Evolutionary conservation across 2,329 filamentous ascomycete genomes (phyloP).

Genomic region (Claviceps paspali): DNA sequence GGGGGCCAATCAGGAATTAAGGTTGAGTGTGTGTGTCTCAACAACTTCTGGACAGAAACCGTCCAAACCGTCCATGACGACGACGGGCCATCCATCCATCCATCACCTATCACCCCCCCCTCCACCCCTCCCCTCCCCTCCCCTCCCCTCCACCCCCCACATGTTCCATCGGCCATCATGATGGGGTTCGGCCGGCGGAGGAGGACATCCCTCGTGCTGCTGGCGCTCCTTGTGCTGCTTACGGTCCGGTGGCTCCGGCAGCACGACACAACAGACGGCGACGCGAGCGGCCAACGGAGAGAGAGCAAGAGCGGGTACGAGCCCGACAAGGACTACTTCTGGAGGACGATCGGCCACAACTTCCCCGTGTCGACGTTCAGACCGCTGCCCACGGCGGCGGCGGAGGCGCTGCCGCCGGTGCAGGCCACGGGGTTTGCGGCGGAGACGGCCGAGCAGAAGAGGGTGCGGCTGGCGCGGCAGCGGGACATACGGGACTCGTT

Average conservation of each 20-base stretch:
- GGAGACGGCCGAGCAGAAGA: constrained; percentile 8
- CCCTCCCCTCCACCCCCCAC: too few relatives aligned
- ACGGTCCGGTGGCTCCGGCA: constrained; percentile 6
- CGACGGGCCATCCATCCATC: too few relatives aligned
- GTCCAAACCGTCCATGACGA: too few relatives aligned
- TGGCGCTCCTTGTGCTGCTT: constrained; percentile 4
- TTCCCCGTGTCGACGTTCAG: constrained; percentile 8
- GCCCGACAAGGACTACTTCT: constrained; percentile 8
- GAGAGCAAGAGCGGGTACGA: too few relatives aligned
- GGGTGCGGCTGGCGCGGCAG: constrained; percentile 19
- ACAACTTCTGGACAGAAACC: too few relatives aligned
- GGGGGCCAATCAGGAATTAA: too few relatives aligned
- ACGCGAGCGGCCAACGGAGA: too few relatives aligned
- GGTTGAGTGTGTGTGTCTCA: too few relatives aligned
- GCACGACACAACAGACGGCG: too few relatives aligned
- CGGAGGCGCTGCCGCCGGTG: constrained; percentile 4
- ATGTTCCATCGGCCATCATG: constrained; percentile 3
- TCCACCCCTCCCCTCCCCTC: too few relatives aligned
- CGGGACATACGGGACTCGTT: constrained; percentile 28
- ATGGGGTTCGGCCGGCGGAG: constrained; percentile 5
- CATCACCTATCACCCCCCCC: neutral
- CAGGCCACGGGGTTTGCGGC: constrained; percentile 5
- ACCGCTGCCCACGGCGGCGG: constrained; percentile 5
- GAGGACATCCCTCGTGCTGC: too few relatives aligned
- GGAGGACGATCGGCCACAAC: constrained; percentile 9